Evolutionary conservation across 805 yeast genomes (phyloP).

Genomic region (Brettanomyces custersianus): DNA sequence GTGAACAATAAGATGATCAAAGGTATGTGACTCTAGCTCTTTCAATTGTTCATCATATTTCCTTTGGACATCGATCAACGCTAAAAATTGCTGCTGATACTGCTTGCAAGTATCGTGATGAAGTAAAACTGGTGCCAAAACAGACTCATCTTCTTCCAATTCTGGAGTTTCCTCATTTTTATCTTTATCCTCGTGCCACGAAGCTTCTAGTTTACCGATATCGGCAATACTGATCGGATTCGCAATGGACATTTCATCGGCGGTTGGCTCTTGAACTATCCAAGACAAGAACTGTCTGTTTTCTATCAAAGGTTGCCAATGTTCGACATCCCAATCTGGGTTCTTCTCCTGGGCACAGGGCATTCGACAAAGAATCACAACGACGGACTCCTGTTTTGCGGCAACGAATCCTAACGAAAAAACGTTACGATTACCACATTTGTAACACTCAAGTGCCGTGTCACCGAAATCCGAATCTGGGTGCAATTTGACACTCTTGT

Average conservation of each 20-base stretch:
- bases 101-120: too few relatives aligned
- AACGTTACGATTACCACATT: constrained; percentile 75
- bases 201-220: constrained; percentile 64
- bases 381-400: constrained; percentile 79
- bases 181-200: too few relatives aligned
- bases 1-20: too few relatives aligned
- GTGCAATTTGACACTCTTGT: constrained; percentile 65
- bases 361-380: constrained; percentile 76
- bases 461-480: constrained; percentile 82
- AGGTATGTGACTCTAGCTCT: too few relatives aligned
- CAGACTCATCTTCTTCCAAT: too few relatives aligned
- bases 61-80: too few relatives aligned
- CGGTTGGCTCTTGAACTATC: constrained; percentile 67
- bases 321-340: constrained; percentile 75
- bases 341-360: constrained; percentile 80
- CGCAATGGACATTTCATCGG: constrained; percentile 50
- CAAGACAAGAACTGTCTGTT: constrained; percentile 71
- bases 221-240: constrained; percentile 52
- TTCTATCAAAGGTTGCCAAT: constrained; percentile 83
- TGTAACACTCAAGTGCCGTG: constrained; percentile 78
- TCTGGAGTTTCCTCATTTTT: too few relatives aligned
- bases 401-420: constrained; percentile 80
- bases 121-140: too few relatives aligned
- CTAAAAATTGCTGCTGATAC: too few relatives aligned
- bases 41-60: too few relatives aligned